Conservation (phyloP, 1,284 basidiomycete genomes). For the Amylostereum areolatum region DNA sequence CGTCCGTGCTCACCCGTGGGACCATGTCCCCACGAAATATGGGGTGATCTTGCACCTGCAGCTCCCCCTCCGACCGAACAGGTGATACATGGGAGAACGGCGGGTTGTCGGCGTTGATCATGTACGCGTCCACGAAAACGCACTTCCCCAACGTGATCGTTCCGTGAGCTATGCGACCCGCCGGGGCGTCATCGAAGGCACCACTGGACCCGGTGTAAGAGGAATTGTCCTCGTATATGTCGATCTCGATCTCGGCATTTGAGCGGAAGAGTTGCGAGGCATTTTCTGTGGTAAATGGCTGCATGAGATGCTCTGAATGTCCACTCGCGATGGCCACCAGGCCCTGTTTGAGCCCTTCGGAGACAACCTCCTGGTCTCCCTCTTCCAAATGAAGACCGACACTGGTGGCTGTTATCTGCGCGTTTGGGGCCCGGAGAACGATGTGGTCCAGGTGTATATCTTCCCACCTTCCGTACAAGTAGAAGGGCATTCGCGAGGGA, state of each 20-base stretch:
- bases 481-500: constrained; percentile 33
- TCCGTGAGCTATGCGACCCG: constrained; percentile 9
- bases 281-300: constrained; percentile 19
- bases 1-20: too few relatives aligned
- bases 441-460: constrained; percentile 35
- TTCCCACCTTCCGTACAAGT: constrained; percentile 29
- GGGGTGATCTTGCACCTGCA: constrained; percentile 8
- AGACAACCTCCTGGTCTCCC: constrained; percentile 1
- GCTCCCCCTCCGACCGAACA: not conserved
- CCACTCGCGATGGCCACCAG: constrained; percentile 17
- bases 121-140: constrained; percentile 9
- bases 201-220: not conserved
- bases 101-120: constrained; percentile 11
- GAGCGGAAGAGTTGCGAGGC: constrained; percentile 8
- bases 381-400: constrained; percentile 19
- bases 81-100: constrained; percentile 1
- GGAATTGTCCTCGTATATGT: constrained; percentile 10
- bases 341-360: constrained; percentile 16
- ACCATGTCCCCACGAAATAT: constrained; percentile 10
- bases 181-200: constrained; percentile 4
- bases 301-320: constrained; percentile 23
- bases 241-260: constrained; percentile 6
- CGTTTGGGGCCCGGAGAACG: constrained; percentile 31
- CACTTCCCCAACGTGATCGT: constrained; percentile 12
- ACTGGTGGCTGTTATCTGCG: constrained; percentile 27